Evolutionary conservation across 345 rosid species (phyloP).

Genomic region (Ceriops decandra): DNA sequence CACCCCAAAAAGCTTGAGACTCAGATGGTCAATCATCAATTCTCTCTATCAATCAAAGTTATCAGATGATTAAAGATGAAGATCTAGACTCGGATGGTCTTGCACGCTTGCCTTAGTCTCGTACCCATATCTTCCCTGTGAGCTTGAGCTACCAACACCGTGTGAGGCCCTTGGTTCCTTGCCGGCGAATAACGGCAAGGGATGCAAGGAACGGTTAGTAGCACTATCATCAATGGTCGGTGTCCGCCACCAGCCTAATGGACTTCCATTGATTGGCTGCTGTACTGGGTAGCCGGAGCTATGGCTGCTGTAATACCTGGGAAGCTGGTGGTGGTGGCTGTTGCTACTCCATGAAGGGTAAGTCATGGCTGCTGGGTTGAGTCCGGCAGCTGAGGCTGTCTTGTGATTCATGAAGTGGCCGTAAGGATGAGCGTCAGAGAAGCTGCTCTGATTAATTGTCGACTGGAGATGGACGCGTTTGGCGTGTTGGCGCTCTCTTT

Average conservation of each 20-base stretch:
- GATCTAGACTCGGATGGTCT: not conserved
- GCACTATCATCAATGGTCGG: too few species aligned
- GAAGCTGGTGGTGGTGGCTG: too few species aligned
- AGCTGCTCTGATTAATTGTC: constrained; percentile 51
- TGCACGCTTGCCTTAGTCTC: not conserved
- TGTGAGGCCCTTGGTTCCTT: too few species aligned
- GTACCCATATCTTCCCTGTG: not conserved
- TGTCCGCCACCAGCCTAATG: too few species aligned
- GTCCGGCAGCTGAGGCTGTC: constrained; percentile 25
- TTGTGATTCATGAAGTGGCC: constrained; percentile 52
- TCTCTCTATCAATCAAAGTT: not conserved
- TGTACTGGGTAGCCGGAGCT: too few species aligned
- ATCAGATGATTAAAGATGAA: not conserved
- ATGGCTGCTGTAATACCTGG: too few species aligned
- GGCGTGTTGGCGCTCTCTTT: constrained; percentile 92
- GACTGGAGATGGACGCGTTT: constrained; percentile 79
- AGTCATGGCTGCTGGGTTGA: too few species aligned
- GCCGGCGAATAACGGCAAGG: too few species aligned
- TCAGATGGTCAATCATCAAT: not conserved
- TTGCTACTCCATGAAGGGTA: too few species aligned
- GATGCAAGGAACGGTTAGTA: too few species aligned
- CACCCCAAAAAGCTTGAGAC: not conserved
- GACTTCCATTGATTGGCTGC: too few species aligned
- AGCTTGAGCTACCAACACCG: too few species aligned
- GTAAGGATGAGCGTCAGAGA: constrained; percentile 50